Evolutionary conservation across 192 early-diverging fungal species (phyloP).

Genomic region (Gigaspora rosea): DNA sequence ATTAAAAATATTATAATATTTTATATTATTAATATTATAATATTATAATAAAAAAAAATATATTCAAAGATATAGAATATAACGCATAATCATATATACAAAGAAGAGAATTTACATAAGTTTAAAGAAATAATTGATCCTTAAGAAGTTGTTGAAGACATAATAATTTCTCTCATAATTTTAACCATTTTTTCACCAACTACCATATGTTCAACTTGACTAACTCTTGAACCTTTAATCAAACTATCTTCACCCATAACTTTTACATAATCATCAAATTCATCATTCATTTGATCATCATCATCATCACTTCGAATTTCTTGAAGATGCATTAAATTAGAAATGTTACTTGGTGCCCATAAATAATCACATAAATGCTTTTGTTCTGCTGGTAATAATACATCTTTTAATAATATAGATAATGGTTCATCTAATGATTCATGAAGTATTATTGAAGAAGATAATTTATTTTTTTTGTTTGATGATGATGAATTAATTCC

Average conservation of each 20-base stretch:
- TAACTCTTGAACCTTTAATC: slow-evolving; percentile 3
- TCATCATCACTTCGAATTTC: slow-evolving; percentile 10
- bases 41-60: too few relatives aligned
- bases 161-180: slow-evolving; percentile 14
- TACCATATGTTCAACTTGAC: slow-evolving; percentile 21
- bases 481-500: background rate
- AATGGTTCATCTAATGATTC: slow-evolving; percentile 18
- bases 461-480: background rate
- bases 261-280: slow-evolving; percentile 5
- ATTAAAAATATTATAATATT: too few relatives aligned
- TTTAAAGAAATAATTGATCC: too few relatives aligned
- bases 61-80: too few relatives aligned
- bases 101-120: too few relatives aligned
- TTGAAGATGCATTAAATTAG: slow-evolving; percentile 24
- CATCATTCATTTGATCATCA: background rate
- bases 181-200: slow-evolving; percentile 19
- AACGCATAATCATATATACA: too few relatives aligned
- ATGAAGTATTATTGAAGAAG: slow-evolving; percentile 22
- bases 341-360: slow-evolving; percentile 24
- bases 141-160: too few relatives aligned
- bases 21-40: too few relatives aligned
- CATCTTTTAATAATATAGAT: background rate
- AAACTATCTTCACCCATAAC: slow-evolving; percentile 18
- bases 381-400: slow-evolving; percentile 8
- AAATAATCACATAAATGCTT: slow-evolving; percentile 30